Conservation (phyloP, 1,139 yeast genomes). For the Yamadazyma kanchanaburiensis region DNA sequence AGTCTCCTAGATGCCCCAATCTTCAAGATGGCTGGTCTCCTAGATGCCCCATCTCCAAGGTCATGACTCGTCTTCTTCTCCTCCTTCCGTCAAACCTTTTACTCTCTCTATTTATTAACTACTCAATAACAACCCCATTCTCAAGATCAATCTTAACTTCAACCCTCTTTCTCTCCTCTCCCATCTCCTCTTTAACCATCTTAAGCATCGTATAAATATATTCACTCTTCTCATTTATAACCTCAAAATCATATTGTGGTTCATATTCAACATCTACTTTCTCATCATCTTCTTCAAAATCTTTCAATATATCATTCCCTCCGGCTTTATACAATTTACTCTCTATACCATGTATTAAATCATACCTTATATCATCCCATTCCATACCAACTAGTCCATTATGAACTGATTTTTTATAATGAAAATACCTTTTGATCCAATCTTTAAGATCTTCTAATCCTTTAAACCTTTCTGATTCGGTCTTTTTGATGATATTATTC, state of each 20-base stretch:
- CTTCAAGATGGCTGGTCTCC: too few species aligned
- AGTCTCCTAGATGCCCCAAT: too few species aligned
- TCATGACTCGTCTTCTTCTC: too few species aligned
- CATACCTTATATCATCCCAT: constrained; percentile 46
- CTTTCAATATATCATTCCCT: constrained; percentile 22
- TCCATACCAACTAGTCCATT: constrained; percentile 41
- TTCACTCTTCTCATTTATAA: constrained; percentile 28
- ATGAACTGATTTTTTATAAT: constrained; percentile 35
- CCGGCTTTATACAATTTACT: constrained; percentile 29
- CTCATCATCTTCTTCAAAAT: constrained; percentile 1
- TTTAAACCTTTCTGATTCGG: too few species aligned
- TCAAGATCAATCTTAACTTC: constrained; percentile 25
- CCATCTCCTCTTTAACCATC: constrained; percentile 27
- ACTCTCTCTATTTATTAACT: too few species aligned
- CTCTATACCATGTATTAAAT: constrained; percentile 37
- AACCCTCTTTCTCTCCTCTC: constrained; percentile 1
- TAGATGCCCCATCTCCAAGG: too few species aligned
- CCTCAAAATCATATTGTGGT: constrained; percentile 35
- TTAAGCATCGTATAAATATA: constrained; percentile 23
- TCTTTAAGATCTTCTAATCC: too few species aligned
- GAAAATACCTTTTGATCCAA: constrained; percentile 38
- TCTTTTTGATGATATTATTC: too few species aligned
- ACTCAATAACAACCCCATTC: too few species aligned
- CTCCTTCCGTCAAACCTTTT: too few species aligned
- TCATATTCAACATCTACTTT: constrained; percentile 21